Evolutionary conservation across 2,329 filamentous ascomycete species (phyloP).

Genomic region (Monosporascus sp.): DNA sequence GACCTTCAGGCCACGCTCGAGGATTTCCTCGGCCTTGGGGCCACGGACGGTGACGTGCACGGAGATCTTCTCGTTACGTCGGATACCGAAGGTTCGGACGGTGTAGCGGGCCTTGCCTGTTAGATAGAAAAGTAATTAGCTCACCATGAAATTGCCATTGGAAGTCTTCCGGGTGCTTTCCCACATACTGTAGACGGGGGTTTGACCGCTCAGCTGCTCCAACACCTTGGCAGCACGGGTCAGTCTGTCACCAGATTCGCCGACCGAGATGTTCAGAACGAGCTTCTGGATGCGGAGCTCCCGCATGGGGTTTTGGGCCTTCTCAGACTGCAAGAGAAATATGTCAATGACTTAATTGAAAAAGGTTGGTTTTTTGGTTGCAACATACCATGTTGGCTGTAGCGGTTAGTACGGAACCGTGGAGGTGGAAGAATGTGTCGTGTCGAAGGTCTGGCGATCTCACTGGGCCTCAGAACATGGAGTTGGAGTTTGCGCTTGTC

Average conservation of each 20-base stretch:
- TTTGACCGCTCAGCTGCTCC: slow-evolving; percentile 99
- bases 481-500: slow-evolving; percentile 1
- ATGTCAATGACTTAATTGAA: slow-evolving; percentile 17
- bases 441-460: slow-evolving; percentile 5
- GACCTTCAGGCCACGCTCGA: slow-evolving; percentile 99
- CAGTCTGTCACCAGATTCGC: slow-evolving; percentile 99
- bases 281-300: slow-evolving; percentile 82
- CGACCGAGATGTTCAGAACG: slow-evolving; percentile 80
- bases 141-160: slow-evolving; percentile 3
- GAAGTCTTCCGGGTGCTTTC: neutral
- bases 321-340: slow-evolving; percentile 59
- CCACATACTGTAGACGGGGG: slow-evolving; percentile 92
- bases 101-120: slow-evolving; percentile 99
- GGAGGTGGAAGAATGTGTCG: slow-evolving; percentile 9
- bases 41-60: slow-evolving; percentile 99
- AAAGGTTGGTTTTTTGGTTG: neutral
- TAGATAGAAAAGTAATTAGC: slow-evolving; percentile 11
- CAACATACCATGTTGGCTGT: slow-evolving; percentile 35
- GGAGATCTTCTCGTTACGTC: slow-evolving; percentile 99
- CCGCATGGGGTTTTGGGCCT: slow-evolving; percentile 97
- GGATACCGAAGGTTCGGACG: slow-evolving; percentile 99
- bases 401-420: slow-evolving; percentile 20
- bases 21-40: slow-evolving; percentile 98
- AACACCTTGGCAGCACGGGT: slow-evolving; percentile 99
- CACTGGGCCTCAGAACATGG: slow-evolving; percentile 10